phyloP scores from a whole-genome alignment of 768 basidiomycete genomes.

The Macrolepiota albuminosa region DNA sequence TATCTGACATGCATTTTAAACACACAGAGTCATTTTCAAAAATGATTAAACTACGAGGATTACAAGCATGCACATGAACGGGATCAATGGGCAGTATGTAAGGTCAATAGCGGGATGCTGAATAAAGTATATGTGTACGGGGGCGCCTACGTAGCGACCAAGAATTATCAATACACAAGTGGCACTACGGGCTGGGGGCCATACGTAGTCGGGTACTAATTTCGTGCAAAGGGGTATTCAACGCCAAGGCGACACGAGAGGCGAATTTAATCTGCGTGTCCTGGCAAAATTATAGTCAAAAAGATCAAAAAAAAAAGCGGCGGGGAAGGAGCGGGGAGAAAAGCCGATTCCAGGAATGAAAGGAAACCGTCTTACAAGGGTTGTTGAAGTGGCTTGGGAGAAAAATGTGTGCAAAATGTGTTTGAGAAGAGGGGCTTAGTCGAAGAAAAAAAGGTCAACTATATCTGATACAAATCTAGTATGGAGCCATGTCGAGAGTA shows the following conservation, averaged over 20 bases:
- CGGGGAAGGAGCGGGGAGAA: not conserved
- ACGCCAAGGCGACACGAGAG: slow-evolving; percentile 16
- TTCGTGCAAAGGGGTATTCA: slow-evolving; percentile 16
- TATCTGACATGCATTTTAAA: not conserved
- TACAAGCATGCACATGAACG: slow-evolving; percentile 9
- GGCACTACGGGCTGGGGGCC: not conserved
- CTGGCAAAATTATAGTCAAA: slow-evolving; percentile 9
- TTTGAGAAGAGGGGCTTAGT: slow-evolving; percentile 3
- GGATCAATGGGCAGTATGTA: not conserved
- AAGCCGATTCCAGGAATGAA: not conserved
- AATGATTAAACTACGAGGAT: slow-evolving; percentile 11
- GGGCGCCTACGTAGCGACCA: slow-evolving; percentile 6
- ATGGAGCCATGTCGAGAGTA: slow-evolving; percentile 3
- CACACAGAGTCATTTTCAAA: not conserved
- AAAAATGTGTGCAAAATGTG: not conserved
- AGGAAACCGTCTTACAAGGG: not conserved
- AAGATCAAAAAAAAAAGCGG: not conserved
- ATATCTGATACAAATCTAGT: slow-evolving; percentile 32
- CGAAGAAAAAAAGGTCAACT: slow-evolving; percentile 10
- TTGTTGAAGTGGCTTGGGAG: slow-evolving; percentile 2
- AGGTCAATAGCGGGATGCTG: not conserved
- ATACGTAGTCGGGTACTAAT: slow-evolving; percentile 6
- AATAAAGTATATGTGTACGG: slow-evolving; percentile 3
- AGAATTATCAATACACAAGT: slow-evolving; percentile 19
- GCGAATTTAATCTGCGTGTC: slow-evolving; percentile 14